Evolutionary conservation across 257 asterid genomes (phyloP), one percentile per base, ranked within the genome.

Genomic region (Eustoma russellianum): DNA sequence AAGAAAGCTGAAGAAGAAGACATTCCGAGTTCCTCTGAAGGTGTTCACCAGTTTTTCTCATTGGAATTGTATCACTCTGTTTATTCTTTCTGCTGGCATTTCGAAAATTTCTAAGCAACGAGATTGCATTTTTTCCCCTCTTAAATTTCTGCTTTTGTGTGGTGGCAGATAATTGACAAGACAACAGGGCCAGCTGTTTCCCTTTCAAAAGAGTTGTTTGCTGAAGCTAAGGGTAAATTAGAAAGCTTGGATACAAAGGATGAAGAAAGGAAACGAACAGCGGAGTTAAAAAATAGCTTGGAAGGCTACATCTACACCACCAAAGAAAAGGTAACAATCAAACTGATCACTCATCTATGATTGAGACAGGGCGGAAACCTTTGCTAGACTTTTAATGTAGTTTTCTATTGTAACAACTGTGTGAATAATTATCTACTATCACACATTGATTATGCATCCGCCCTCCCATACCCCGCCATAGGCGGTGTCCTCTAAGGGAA

Each of bases 241-340:
- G 95, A 82, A 67, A 79, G 66, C 50, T 65, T 92, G 71, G 99
- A 92, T 80, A 83, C 83, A 66, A 88, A 85, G 77, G 99, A 92
- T 62, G 94, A 87, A 16, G 97, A 88, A 53, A 83, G 99, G 81
- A 92, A 82, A 72, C 88, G 76, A 66, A 88, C 99, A 3, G 97
- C 99, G 47, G 99, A 92, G 66, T 59, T 92, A 82, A 92, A 92
- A 83, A 92, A 92, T 69, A 81, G 69, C 77, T 78, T 92, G 72
- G 99, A 92, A 74, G 89, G 88, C 52, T 92, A 88, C 85, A 88
- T 92, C 46, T 92, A 92, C 79, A 79, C 91, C 58, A 88, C 95
- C 15, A 88, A 81, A 74, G 99, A 92, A 70, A 88, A 92, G 92
- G 98, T 83, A 24, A 24, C 30, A 24, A 24, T 24, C 30, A 24